Evolutionary conservation across 495 filamentous ascomycete species (phyloP), one percentile per base, ranked within the genome.

Genomic region (Aspergillus steynii): DNA sequence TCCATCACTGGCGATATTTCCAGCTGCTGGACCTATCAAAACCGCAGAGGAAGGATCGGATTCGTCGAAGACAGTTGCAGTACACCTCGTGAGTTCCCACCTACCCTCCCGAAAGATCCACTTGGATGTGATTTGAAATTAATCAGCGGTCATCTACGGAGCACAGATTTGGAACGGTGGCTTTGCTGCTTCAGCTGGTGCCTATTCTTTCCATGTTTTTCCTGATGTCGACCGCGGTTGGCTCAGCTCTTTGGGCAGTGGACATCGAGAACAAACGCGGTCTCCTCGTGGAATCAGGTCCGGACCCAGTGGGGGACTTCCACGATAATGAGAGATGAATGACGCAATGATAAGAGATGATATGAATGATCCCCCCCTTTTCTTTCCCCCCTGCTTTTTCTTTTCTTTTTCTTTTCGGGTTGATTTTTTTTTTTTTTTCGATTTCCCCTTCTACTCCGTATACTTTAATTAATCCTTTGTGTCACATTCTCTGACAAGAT

Each of bases 1-100:
- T 90, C 45, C 85, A 88, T 57, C 86, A 88, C 61, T 87, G 85
- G 85, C 75, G 87, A 56, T 89, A 88, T 62, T 88, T 86, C 67
- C 78, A 85, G 62, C 70, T 90, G 31, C 67, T 81, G 58, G 83
- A 77, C 46, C 80, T 86, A 55, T 77, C 77, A 29, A 87, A 82
- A 67, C 80, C 83, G 65, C 76, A 88, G 67, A 71, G 84, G 61
- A 86, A 85, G 46, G 76, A 73, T 5, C 82, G 77, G 45, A 74
- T 88, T 32, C 77, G 77, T 59, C 69, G 69, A 53, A 71, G 83
- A 45, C 76, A 83, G 67, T 73, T 81, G 60, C 78, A 82, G 57
- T 90, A 90, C 65, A 88, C 86, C n/a, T 84, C 79, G 84, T 87
- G 70, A 63, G 78, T 73, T n/a, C 28, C 15, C 14, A 5, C 42